A percentile compares a stretch with the other conserved stretches of the same genome.
phyloP scores from a whole-genome alignment of 2,329 filamentous ascomycete species.

The Mycosphaerella sp. region DNA sequence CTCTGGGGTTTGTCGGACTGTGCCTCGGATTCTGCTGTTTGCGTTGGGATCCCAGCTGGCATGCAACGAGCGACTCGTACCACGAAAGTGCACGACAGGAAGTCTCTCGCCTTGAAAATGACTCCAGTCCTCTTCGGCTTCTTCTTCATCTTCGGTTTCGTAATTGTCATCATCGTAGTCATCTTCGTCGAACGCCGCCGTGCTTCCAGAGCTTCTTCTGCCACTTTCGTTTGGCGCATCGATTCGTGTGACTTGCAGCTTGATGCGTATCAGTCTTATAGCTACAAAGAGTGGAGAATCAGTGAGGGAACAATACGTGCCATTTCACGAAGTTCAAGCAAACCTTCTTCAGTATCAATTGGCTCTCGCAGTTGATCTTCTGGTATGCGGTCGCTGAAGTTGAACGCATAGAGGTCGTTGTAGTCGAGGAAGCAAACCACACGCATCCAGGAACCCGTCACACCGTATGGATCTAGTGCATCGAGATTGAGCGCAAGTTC shows the following conservation, averaged over 20 bases:
- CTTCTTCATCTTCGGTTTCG: conserved; percentile 26
- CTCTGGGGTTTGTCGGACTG: conserved; percentile 58
- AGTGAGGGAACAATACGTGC: conserved; percentile 25
- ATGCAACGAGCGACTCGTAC: conserved; percentile 56
- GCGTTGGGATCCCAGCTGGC: conserved; percentile 62
- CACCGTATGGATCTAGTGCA: conserved; percentile 60
- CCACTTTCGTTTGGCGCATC: conserved; percentile 49
- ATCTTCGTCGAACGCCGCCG: conserved; percentile 37
- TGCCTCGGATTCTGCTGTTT: conserved; percentile 59
- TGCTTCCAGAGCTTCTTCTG: neutral
- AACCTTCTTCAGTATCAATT: conserved; percentile 54
- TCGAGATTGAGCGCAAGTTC: conserved; percentile 43
- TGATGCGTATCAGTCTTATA: conserved; percentile 63
- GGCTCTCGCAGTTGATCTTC: conserved; percentile 40
- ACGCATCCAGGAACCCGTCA: conserved; percentile 65
- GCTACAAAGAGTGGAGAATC: conserved; percentile 36
- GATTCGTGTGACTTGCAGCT: conserved; percentile 54
- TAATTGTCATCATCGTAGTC: conserved; percentile 25
- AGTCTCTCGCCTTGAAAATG: conserved; percentile 28
- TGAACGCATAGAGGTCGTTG: conserved; percentile 65
- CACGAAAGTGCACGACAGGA: conserved; percentile 65
- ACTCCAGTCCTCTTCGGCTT: conserved; percentile 28
- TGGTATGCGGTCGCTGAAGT: conserved; percentile 48
- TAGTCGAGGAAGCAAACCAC: conserved; percentile 54
- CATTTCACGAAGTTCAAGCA: conserved; percentile 28